phyloP scores from a whole-genome alignment of 345 rosid genomes.

The Streptanthus diversifolius region DNA sequence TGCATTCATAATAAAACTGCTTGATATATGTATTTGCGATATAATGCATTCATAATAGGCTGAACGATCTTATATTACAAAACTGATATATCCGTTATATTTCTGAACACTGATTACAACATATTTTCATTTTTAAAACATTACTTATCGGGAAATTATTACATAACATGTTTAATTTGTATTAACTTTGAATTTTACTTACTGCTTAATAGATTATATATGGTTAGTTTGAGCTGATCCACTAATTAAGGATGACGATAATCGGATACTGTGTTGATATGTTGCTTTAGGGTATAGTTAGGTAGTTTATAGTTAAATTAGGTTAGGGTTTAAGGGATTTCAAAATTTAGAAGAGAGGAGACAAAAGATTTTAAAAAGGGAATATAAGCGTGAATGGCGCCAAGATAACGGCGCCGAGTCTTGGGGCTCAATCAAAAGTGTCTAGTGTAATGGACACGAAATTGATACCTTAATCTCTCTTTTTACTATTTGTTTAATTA shows the following conservation, averaged over 20 bases:
- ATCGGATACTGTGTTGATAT: neutral
- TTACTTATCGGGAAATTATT: neutral
- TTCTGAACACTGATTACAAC: neutral
- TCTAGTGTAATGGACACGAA: conserved; percentile 22
- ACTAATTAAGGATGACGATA: neutral
- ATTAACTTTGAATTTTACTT: neutral
- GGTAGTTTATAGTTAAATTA: conserved; percentile 28
- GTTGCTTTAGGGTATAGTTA: conserved; percentile 9
- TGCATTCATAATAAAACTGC: neutral
- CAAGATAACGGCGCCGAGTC: conserved; percentile 38
- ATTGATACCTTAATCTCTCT: conserved; percentile 32
- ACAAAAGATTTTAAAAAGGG: neutral
- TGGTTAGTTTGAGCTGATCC: neutral
- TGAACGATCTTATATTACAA: neutral
- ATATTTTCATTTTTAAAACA: neutral
- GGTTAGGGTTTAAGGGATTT: conserved; percentile 11
- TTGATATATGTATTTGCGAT: neutral
- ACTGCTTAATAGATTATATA: neutral
- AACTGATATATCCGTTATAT: neutral
- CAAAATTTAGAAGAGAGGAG: neutral
- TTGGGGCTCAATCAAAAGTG: conserved; percentile 18
- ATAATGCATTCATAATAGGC: neutral
- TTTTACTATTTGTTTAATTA: neutral
- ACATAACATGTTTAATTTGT: too few relatives aligned
- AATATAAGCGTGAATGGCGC: conserved; percentile 33